Percentiles rank a stretch among this genome's conserved stretches.
Conservation (phyloP, 208 protist species). For the Strigomonas culicis region DNA sequence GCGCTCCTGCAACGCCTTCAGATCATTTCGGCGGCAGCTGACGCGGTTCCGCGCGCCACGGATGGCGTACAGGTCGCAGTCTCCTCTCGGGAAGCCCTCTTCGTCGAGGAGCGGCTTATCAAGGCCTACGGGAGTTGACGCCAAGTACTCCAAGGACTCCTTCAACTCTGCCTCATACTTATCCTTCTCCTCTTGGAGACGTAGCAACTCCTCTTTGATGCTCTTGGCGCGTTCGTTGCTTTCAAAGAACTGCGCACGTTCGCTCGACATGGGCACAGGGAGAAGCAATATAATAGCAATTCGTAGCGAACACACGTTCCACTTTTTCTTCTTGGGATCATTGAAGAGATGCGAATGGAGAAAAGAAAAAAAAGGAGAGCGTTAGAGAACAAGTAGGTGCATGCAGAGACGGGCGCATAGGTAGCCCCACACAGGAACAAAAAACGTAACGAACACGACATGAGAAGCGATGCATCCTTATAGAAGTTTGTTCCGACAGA, state of each 20-base stretch:
- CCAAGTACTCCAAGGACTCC: constrained; percentile 60
- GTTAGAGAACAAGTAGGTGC: too few species aligned
- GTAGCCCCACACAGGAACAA: too few species aligned
- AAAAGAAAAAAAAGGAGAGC: background rate
- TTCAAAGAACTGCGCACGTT: background rate
- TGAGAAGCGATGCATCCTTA: too few species aligned
- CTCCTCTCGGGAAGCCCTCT: constrained; percentile 73
- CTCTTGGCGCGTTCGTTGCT: constrained; percentile 8
- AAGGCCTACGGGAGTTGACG: constrained; percentile 60
- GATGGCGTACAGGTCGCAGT: constrained; percentile 88
- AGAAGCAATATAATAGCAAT: background rate
- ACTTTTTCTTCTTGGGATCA: background rate
- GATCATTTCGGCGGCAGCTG: constrained; percentile 58
- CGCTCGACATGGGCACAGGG: constrained; percentile 9
- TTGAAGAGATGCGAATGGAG: background rate
- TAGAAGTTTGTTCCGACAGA: too few species aligned
- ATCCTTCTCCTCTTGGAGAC: constrained; percentile 34
- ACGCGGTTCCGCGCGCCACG: constrained; percentile 65
- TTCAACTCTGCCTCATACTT: constrained; percentile 32
- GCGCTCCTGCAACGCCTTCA: constrained; percentile 35
- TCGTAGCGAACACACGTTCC: too few species aligned
- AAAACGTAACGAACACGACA: too few species aligned
- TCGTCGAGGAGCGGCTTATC: constrained; percentile 56
- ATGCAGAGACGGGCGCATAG: too few species aligned
- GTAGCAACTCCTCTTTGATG: constrained; percentile 29